Evolutionary conservation across 192 early-diverging fungal species (phyloP).

Genomic region (Coemansia sp.): DNA sequence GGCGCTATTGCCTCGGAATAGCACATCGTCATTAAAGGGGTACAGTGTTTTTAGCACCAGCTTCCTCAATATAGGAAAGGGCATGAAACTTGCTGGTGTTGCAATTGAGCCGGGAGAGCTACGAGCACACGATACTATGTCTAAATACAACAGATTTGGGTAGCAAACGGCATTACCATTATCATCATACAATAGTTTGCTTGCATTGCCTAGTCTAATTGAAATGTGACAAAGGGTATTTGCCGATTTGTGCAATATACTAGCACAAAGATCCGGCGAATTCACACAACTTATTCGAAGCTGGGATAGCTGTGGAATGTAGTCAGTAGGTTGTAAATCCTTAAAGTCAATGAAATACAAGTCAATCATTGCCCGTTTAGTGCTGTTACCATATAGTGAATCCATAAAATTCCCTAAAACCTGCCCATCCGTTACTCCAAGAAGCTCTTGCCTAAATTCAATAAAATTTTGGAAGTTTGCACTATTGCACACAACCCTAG

Average conservation of each 20-base stretch:
- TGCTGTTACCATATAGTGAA: neutral
- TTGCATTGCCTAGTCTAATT: neutral
- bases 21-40: constrained; percentile 8
- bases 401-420: neutral
- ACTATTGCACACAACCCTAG: neutral
- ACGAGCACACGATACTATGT: neutral
- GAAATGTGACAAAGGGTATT: neutral
- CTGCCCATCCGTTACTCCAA: too few relatives aligned
- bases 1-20: constrained; percentile 6
- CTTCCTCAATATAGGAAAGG: neutral
- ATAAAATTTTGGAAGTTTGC: neutral
- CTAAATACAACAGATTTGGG: neutral
- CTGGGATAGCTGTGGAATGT: too few relatives aligned
- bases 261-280: neutral
- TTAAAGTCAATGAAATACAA: too few relatives aligned
- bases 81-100: neutral
- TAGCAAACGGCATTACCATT: neutral
- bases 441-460: too few relatives aligned
- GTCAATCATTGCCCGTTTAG: too few relatives aligned
- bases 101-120: neutral
- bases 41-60: neutral
- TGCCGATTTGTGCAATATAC: neutral
- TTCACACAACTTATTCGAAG: too few relatives aligned
- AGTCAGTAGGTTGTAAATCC: too few relatives aligned
- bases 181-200: neutral